Base-by-base conservation (phyloP, 148 eudicot genomes). In the Camellia sinensis region DNA sequence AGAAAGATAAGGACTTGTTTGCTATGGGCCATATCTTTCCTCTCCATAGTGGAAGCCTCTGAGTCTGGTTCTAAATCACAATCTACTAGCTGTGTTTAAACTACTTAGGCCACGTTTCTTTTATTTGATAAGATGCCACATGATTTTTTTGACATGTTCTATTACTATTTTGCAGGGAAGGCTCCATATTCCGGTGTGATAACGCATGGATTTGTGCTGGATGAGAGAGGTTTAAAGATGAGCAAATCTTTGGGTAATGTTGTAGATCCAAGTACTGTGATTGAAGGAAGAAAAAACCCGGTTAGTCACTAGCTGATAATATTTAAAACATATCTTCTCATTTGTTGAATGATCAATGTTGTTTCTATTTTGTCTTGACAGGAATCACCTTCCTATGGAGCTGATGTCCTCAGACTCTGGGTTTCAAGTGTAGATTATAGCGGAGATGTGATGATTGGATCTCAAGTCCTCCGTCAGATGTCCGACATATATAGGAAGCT, bases 351-450 rank as follows among this genome's bases (percentile, higher is more conserved):
- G 70, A 12, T 69, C 50, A 50, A 67, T 63, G 72, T 14, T 64
- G 12, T 50, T 78, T 52, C 45, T 7, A 73, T n/a, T 52, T 76
- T 29, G 11, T 54, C 53, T 82, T 83, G 56, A 75, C 83, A 85
- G 93, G 92, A 86, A 77, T 76, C 89, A 75, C 97, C 97, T 71
- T 83, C 90, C 59, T 94, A 92, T 86, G 95, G 99, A 85, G 98
- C 99, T 74, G 99, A 97, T 88, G 98, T 97, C 63, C 89, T 97
- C 75, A 88, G 99, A 77, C 97, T 97, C 75, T 97, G 99, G 99
- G 99, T 97, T 80, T 94, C 99, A 7, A 97, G 99, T 83, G 99
- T 97, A 80, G 99, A 97, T 84, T 97, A 97, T 82, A 89, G 95
- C 3, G 89, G 93, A 52, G 99, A 97, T 82, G 94, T 92, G 67